Conservation (phyloP, 208 protist genomes). For the Trypanosoma theileri region DNA sequence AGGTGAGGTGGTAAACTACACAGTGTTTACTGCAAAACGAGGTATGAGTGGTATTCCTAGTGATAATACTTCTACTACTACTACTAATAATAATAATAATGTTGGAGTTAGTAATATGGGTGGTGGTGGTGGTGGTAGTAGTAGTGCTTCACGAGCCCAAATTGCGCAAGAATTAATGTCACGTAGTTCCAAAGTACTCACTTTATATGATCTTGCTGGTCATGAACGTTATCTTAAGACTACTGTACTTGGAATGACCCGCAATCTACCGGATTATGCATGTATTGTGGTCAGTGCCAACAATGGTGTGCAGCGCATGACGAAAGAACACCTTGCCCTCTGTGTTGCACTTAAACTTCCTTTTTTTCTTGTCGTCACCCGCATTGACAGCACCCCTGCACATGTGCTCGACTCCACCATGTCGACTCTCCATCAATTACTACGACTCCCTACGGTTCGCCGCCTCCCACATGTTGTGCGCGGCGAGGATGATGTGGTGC, state of each 20-base stretch:
- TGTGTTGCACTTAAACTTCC: slow-evolving; percentile 96
- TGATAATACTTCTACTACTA: not conserved
- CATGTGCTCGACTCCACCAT: slow-evolving; percentile 91
- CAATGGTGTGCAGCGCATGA: slow-evolving; percentile 94
- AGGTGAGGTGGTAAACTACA: slow-evolving; percentile 93
- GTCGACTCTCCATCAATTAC: slow-evolving; percentile 84
- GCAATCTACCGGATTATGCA: slow-evolving; percentile 94
- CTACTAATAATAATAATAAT: not conserved
- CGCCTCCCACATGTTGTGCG: slow-evolving; percentile 93
- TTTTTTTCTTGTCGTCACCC: slow-evolving; percentile 96
- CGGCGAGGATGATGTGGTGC: slow-evolving; percentile 89
- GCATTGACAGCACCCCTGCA: slow-evolving; percentile 95
- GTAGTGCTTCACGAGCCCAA: slow-evolving; percentile 22
- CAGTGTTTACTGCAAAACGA: slow-evolving; percentile 18
- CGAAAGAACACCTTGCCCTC: slow-evolving; percentile 96
- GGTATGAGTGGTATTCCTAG: not conserved
- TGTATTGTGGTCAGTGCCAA: slow-evolving; percentile 93
- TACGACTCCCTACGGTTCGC: slow-evolving; percentile 93
- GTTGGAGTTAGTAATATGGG: no score
- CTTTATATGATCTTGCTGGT: slow-evolving; percentile 97
- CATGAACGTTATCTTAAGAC: slow-evolving; percentile 98
- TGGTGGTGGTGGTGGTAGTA: slow-evolving; percentile 1
- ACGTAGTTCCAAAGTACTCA: slow-evolving; percentile 92
- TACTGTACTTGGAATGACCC: slow-evolving; percentile 97
- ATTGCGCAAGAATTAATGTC: slow-evolving; percentile 75